Evolutionary conservation across 139 green algal species (phyloP), one percentile per base, ranked within the genome.

Genomic region (Chlorella sp.): DNA sequence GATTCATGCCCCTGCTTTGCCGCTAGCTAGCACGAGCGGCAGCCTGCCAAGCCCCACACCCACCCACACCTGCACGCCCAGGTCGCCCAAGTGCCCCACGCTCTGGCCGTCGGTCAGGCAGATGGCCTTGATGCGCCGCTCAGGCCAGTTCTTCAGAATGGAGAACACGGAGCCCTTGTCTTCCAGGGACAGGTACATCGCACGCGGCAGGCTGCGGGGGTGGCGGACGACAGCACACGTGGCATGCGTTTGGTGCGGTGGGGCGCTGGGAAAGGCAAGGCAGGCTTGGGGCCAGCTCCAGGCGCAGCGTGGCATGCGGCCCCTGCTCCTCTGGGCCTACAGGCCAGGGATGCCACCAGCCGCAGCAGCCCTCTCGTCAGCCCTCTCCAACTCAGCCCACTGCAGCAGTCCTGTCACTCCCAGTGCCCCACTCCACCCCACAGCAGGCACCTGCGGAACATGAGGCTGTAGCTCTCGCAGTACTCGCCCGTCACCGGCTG

Each of bases 131-230:
- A 98, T 91, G 72, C 94, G 93, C 65, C 94, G 89, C 88, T 98
- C 94, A 1, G 95, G 95, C 95, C 95, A 98, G 87, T 98, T 98
- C 84, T 97, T 97, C 6, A 98, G 88, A 83, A 98, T 95, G 60
- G 87, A 85, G 83, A 88, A 91, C 39, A 95, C 87, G 36, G 75
- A 64, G 28, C 88, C 96, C 57, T 91, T 86, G 91, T 98, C 96
- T 74, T 94, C 88, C 28, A 96, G 83, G 20, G 90, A 93, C n/a
- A 98, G 93, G 85, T 95, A 98, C 39, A 98, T 91, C 16, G 90
- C 93, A 15, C 94, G 87, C 0, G 94, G 95, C 44, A 97, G 82
- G 76, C 86, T 87, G 80, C 80, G 38, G 26, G 38, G 1, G 41
- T n/a, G 1, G n/a, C 39, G 36, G 7, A 60, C 4, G 51, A 60